These are phyloP conservation scores for Eragrostis nindensis DNA, from an alignment of 176 grass and related monocot species.

Conservation along the genomic window DNA sequence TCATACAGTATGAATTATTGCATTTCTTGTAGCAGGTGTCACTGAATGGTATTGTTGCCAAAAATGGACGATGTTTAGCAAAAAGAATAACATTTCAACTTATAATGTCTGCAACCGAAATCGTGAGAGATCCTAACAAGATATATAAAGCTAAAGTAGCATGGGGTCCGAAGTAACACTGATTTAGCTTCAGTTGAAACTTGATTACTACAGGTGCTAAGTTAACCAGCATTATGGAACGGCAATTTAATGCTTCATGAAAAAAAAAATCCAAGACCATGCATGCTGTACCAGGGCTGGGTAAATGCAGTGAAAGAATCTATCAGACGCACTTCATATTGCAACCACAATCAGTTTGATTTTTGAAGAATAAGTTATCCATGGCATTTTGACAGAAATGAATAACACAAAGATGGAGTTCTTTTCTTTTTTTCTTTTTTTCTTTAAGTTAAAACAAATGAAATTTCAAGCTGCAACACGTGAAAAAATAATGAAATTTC, in stretches of 20 bases:
- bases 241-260: background rate
- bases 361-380: background rate
- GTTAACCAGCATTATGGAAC: background rate
- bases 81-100: too few species aligned
- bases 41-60: too few species aligned
- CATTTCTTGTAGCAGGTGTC: background rate
- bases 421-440: background rate
- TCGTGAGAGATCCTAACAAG: background rate
- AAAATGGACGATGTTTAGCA: too few species aligned
- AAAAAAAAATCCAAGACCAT: background rate
- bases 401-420: background rate
- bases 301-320: background rate
- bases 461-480: background rate
- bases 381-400: background rate
- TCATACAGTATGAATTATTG: background rate
- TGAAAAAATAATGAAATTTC: background rate
- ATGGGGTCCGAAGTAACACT: background rate
- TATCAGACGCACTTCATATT: background rate
- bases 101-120: too few species aligned
- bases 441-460: too few species aligned
- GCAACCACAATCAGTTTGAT: background rate
- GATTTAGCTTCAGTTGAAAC: background rate
- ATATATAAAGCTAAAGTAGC: background rate
- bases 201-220: background rate
- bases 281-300: background rate